Evolutionary conservation across 345 rosid genomes (phyloP), one percentile per base, ranked within the genome.

Genomic region (Jatropha curcas): DNA sequence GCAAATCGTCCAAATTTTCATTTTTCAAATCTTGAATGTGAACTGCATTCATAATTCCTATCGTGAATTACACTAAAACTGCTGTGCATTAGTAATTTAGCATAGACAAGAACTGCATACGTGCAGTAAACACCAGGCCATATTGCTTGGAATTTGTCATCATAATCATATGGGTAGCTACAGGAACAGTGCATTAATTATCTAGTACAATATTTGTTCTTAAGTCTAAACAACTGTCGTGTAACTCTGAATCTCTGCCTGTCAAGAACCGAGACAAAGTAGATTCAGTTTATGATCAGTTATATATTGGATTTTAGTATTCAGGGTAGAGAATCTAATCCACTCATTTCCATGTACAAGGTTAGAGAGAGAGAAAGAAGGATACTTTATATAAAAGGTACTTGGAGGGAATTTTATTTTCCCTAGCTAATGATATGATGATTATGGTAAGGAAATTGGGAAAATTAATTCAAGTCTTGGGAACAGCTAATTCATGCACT

Each of bases 301-400:
- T n/a, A n/a, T n/a, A n/a, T 30, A 41, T 65, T 65, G 56, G 57
- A 43, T 65, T 73, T 31, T 65, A 20, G 71, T 56, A 16, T 43
- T 20, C 51, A 41, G 76, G 19, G 56, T 55, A 46, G 4, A 55
- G 76, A 28, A 24, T 27, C 60, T 24, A 33, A 12, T 17, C 45
- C 0, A n/a, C n/a, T n/a, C 24, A 65, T 24, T 46, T 45, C 35
- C 57, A 33, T 2, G 8, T 8, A 31, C 27, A 4, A 10, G 2
- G n/a, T n/a, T n/a, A n/a, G n/a, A n/a, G n/a, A n/a, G n/a, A n/a
- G n/a, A n/a, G n/a, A n/a, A n/a, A n/a, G n/a, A n/a, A n/a, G n/a
- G n/a, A n/a, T n/a, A n/a, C n/a, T n/a, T n/a, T n/a, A n/a, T n/a
- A n/a, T n/a, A n/a, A n/a, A n/a, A n/a, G n/a, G n/a, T n/a, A n/a